Evolutionary conservation across 352 stramenopile genomes (phyloP).

Genomic region (Phytopythium sindhum): DNA sequence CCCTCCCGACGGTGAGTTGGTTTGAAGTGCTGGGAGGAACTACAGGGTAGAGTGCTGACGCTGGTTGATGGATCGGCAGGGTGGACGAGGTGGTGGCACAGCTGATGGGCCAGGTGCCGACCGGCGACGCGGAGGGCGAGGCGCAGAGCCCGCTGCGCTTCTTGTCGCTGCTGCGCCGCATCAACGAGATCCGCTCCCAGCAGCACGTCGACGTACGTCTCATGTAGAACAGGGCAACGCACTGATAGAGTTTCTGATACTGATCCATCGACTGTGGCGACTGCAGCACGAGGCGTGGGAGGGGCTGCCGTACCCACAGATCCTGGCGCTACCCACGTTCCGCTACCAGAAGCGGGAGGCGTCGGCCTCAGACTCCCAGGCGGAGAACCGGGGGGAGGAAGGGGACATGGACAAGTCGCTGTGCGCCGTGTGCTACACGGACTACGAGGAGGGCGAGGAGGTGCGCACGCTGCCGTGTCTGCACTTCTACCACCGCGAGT

Average conservation of each 20-base stretch:
- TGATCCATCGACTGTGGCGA: too few species aligned
- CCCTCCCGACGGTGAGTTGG: neutral
- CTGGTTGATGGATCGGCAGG: constrained; percentile 6
- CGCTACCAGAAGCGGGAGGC: constrained; percentile 46
- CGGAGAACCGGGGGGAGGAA: neutral
- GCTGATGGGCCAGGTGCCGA: constrained; percentile 20
- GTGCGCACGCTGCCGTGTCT: constrained; percentile 79
- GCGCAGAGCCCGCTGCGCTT: constrained; percentile 62
- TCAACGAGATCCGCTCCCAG: constrained; percentile 83
- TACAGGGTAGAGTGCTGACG: neutral
- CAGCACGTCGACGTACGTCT: constrained; percentile 63
- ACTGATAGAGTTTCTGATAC: too few species aligned
- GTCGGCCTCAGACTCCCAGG: too few species aligned
- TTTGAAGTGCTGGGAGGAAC: neutral
- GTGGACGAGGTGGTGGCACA: constrained; percentile 24
- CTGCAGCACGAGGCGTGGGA: constrained; percentile 59
- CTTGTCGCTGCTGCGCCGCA: constrained; percentile 68
- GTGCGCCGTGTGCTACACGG: constrained; percentile 82
- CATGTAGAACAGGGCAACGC: neutral
- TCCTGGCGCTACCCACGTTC: constrained; percentile 76
- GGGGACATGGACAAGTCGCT: constrained; percentile 41
- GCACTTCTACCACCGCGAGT: constrained; percentile 89
- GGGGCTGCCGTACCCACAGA: constrained; percentile 79
- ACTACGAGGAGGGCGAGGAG: constrained; percentile 75
- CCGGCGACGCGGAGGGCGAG: constrained; percentile 24